phyloP scores from a whole-genome alignment of 306 rosid species.

The Medicago truncatula region DNA sequence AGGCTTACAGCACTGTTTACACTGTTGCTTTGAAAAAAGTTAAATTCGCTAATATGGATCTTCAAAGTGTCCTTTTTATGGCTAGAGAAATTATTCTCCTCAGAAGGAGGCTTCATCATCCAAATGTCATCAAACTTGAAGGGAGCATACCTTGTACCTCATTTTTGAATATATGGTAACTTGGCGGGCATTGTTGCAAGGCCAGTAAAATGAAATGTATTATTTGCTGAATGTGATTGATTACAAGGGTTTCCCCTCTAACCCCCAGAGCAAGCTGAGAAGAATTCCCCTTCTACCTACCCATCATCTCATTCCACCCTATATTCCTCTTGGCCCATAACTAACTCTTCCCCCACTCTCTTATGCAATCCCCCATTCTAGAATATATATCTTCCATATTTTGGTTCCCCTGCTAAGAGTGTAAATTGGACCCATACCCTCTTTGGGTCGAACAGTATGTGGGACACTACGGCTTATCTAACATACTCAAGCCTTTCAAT shows the following conservation, averaged over 20 bases:
- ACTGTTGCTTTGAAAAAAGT: conserved; percentile 89
- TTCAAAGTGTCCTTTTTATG: conserved; percentile 91
- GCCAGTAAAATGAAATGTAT: background rate
- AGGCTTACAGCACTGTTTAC: conserved; percentile 85
- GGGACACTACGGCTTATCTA: conserved; percentile 33
- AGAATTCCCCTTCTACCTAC: background rate
- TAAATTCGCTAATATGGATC: conserved; percentile 82
- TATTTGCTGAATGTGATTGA: background rate
- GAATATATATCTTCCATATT: background rate
- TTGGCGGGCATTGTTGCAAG: too few relatives aligned
- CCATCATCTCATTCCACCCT: background rate
- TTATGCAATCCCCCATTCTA: background rate
- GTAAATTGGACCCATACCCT: background rate
- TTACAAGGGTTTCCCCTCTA: background rate
- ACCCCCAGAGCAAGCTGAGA: background rate
- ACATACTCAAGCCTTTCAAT: conserved; percentile 24
- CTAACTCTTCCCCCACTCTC: background rate
- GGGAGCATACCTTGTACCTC: conserved; percentile 87
- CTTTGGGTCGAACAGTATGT: background rate
- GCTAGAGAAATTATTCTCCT: conserved; percentile 74
- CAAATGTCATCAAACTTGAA: conserved; percentile 91
- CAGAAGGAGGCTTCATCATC: conserved; percentile 87
- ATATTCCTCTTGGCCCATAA: background rate
- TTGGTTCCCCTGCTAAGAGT: background rate
- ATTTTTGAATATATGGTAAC: conserved; percentile 81